Conservation (phyloP, 2,329 filamentous ascomycete species). For the Capronia americana region DNA sequence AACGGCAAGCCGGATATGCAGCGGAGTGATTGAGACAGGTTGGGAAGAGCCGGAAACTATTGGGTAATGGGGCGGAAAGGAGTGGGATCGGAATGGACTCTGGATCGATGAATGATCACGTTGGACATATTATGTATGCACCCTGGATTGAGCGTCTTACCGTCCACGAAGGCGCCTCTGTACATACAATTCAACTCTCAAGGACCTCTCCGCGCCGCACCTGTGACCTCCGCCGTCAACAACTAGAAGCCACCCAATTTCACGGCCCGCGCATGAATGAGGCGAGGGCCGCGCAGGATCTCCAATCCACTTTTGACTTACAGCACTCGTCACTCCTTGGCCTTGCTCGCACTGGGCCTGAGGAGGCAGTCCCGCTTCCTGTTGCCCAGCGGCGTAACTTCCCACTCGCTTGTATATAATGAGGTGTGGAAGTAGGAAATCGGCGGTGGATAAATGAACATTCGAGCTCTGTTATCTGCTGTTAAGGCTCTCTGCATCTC, state of each 20-base stretch:
- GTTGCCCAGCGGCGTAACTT: neutral
- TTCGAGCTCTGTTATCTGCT: too few relatives aligned
- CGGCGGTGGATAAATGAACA: neutral
- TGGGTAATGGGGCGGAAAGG: neutral
- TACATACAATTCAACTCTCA: neutral
- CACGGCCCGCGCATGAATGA: too few relatives aligned
- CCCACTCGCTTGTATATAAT: neutral
- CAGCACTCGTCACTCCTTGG: too few relatives aligned
- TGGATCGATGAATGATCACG: neutral
- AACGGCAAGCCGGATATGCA: neutral
- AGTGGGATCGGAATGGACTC: too few relatives aligned
- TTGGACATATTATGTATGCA: neutral
- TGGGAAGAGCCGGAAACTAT: neutral
- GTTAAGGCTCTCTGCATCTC: too few relatives aligned
- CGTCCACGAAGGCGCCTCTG: neutral
- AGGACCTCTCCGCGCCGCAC: too few relatives aligned
- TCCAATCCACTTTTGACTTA: neutral
- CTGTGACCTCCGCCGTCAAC: too few relatives aligned
- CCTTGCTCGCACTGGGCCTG: too few relatives aligned
- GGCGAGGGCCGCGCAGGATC: neutral
- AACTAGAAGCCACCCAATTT: too few relatives aligned
- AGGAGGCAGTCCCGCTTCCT: neutral
- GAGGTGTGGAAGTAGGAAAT: neutral
- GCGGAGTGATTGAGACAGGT: neutral
- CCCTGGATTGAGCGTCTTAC: neutral